A percentile compares a stretch with the other conserved stretches of the same genome.
Evolutionary conservation across 306 rosid species (phyloP).

Genomic region (Pueraria montana): DNA sequence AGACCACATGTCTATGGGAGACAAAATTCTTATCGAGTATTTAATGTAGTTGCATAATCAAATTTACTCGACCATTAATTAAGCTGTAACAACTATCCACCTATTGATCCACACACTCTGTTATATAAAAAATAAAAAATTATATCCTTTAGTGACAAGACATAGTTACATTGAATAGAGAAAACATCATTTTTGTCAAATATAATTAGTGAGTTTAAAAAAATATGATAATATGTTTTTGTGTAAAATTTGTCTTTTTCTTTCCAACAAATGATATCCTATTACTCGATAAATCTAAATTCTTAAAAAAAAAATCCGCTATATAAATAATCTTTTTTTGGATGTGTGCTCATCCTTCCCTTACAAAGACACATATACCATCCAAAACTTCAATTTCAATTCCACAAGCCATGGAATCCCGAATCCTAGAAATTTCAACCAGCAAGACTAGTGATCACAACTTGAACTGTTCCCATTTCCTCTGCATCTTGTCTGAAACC

Average conservation of each 20-base stretch:
- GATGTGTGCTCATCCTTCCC: background rate
- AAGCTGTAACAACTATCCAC: no score
- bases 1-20: no score
- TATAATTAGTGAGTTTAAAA: background rate
- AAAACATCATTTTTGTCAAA: background rate
- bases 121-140: no score
- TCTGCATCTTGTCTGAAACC: slow-evolving; percentile 70
- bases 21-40: no score
- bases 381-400: background rate
- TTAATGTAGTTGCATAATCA: no score
- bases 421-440: slow-evolving; percentile 36
- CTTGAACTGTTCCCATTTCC: slow-evolving; percentile 60
- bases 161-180: no score
- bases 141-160: no score
- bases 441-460: slow-evolving; percentile 35
- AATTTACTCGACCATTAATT: no score
- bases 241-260: no score
- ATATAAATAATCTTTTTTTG: background rate
- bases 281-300: background rate
- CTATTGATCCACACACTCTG: no score
- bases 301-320: background rate
- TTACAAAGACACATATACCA: background rate
- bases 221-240: no score
- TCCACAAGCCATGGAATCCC: slow-evolving; percentile 49
- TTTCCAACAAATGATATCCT: background rate